Evolutionary conservation across 2,329 filamentous ascomycete genomes (phyloP), one percentile per base, ranked within the genome.

Genomic region (Cryphonectria japonica): DNA sequence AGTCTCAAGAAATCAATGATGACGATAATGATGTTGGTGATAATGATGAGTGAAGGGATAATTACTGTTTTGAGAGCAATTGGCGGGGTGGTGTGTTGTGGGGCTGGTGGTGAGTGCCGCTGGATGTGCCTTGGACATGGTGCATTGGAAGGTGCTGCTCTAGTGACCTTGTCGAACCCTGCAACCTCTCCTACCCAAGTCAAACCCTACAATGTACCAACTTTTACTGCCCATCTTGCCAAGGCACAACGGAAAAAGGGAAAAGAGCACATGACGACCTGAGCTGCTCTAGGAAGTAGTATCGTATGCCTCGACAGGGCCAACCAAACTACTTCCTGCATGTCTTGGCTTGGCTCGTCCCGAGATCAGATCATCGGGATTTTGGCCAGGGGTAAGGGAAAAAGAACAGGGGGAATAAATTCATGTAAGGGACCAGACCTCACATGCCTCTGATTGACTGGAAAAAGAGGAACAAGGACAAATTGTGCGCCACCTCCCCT

Each of bases 401-500:
- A 29, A 29, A 29, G 26, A 29, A 8, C n/a, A 29, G 29, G 52
- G 52, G 52, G n/a, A n/a, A n/a, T 37, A 37, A 1, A 39, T 37
- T 43, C 16, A 63, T 63, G 61, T 63, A 63, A 64, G 61, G 61
- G 39, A 64, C 61, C n/a, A 39, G 54, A 59, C 54, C 54, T 29
- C 54, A 34, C 54, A 59, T 8, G 22, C 22, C 2, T 50, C 46
- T 50, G 7, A 50, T 22, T 50, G 46, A 50, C 46, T n/a, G 46
- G n/a, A 8, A 50, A n/a, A 3, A 39, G 8, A 39, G 37, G 11
- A 39, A 34, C 54, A 59, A 34, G 46, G n/a, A 57, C n/a, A 57
- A 29, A 5, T 16, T 41, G 34, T 63, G 34, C n/a, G 34, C 34
- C 37, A 37, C 34, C 60, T 29, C 19, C 60, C 22, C 34, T 19